phyloP scores from a whole-genome alignment of 2,329 filamentous ascomycete species.

The Tolypocladium capitatum region DNA sequence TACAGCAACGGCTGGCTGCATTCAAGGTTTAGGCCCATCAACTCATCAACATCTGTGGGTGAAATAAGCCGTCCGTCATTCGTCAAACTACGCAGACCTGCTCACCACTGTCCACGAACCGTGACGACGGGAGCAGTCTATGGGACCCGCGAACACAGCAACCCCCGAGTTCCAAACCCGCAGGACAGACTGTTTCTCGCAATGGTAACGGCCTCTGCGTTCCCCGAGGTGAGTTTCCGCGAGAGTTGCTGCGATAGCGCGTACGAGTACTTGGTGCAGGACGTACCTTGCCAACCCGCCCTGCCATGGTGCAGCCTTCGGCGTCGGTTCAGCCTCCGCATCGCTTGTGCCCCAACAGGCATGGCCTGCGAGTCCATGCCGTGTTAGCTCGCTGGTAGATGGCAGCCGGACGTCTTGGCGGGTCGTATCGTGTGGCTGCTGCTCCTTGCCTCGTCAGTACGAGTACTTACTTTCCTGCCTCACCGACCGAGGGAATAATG shows the following conservation, averaged over 20 bases:
- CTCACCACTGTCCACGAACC: not conserved
- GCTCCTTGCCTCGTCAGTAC: not conserved
- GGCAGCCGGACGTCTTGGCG: not conserved
- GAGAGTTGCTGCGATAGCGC: not conserved
- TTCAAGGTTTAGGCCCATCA: not conserved
- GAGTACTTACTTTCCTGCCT: not conserved
- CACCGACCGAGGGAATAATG: not conserved
- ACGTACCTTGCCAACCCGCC: too few species aligned
- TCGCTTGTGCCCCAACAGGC: not conserved
- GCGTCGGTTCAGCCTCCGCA: too few species aligned
- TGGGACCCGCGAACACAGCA: not conserved
- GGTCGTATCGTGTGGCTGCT: not conserved
- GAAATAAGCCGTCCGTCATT: too few species aligned
- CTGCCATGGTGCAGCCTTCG: too few species aligned
- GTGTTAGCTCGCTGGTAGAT: not conserved
- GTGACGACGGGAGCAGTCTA: not conserved
- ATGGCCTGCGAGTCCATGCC: not conserved
- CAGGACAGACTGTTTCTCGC: not conserved
- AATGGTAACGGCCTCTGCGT: not conserved
- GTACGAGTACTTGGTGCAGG: not conserved
- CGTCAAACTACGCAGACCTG: too few species aligned
- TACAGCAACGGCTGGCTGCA: too few species aligned
- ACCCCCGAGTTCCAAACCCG: not conserved
- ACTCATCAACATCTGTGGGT: too few species aligned
- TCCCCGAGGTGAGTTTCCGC: not conserved